These are phyloP conservation scores for Protostelium mycophagum DNA, from an alignment of 78 protist species.

Conservation along the genomic window DNA sequence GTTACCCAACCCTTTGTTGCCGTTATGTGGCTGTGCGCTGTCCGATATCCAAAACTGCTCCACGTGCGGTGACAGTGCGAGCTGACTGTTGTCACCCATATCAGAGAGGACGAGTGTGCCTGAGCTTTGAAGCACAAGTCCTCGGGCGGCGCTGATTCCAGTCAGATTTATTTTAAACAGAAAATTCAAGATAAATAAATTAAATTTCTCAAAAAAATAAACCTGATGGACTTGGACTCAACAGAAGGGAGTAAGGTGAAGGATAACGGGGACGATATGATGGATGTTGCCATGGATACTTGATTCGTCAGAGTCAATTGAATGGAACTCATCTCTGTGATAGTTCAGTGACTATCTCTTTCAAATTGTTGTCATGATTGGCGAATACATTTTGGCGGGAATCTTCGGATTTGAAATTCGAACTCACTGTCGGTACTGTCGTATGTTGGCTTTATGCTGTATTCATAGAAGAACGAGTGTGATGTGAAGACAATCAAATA, in stretches of 20 bases:
- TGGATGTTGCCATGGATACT: neutral
- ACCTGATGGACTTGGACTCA: neutral
- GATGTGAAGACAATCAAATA: constrained; percentile 40
- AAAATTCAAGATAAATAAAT: neutral
- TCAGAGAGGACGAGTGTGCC: constrained; percentile 33
- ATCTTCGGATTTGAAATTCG: constrained; percentile 29
- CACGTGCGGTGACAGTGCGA: constrained; percentile 8
- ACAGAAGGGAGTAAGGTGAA: neutral
- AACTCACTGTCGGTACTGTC: constrained; percentile 22
- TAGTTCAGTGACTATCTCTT: neutral
- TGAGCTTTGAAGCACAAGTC: constrained; percentile 26
- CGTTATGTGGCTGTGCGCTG: constrained; percentile 8
- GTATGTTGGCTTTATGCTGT: constrained; percentile 5
- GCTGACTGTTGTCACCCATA: constrained; percentile 36
- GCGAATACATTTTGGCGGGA: constrained; percentile 27
- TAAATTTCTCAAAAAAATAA: neutral
- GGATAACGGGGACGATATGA: neutral
- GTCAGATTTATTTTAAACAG: neutral
- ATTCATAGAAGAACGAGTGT: constrained; percentile 45
- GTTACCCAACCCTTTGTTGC: constrained; percentile 33
- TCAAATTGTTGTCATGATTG: constrained; percentile 1
- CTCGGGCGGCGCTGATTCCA: constrained; percentile 18
- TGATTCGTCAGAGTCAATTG: neutral
- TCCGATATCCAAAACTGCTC: constrained; percentile 64
- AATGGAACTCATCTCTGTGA: constrained; percentile 9